Evolutionary conservation across 192 early-diverging fungal species (phyloP).

Genomic region (Mortierella alpina): DNA sequence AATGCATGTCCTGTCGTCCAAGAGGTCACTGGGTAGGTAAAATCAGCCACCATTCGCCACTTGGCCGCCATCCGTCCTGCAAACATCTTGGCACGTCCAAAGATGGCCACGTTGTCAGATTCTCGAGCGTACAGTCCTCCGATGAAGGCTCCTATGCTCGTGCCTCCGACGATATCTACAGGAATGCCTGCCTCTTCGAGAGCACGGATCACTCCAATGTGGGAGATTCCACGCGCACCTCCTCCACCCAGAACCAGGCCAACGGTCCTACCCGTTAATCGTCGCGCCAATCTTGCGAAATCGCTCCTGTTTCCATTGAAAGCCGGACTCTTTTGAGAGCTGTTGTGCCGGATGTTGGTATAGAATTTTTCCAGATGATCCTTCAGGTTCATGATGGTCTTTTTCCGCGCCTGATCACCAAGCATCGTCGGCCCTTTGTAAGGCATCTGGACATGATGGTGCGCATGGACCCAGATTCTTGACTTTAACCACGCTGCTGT

Average conservation of each 20-base stretch:
- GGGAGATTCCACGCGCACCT: conserved; percentile 94
- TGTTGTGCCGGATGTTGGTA: conserved; percentile 56
- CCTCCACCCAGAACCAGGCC: conserved; percentile 97
- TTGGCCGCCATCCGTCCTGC: conserved; percentile 78
- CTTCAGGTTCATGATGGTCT: conserved; percentile 70
- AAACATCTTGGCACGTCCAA: conserved; percentile 90
- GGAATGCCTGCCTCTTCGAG: conserved; percentile 98
- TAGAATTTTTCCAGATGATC: conserved; percentile 78
- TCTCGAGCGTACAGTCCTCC: conserved; percentile 93
- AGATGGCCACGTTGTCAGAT: conserved; percentile 87
- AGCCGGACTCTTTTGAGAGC: conserved; percentile 49
- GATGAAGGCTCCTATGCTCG: conserved; percentile 95
- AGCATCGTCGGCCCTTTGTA: conserved; percentile 55
- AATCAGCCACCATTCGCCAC: conserved; percentile 91
- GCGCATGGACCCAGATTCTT: conserved; percentile 90
- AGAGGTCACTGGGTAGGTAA: conserved; percentile 94
- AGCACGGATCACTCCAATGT: conserved; percentile 92
- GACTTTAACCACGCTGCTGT: conserved; percentile 93
- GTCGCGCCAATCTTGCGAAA: conserved; percentile 84
- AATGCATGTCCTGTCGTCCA: conserved; percentile 95
- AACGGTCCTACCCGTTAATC: conserved; percentile 91
- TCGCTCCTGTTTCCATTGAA: conserved; percentile 58
- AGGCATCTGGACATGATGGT: conserved; percentile 95
- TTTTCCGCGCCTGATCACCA: conserved; percentile 58
- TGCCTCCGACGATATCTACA: conserved; percentile 98